These are phyloP conservation scores for Cytospora schulzeri DNA, from an alignment of 2,329 filamentous ascomycete species.

Conservation along the genomic window DNA sequence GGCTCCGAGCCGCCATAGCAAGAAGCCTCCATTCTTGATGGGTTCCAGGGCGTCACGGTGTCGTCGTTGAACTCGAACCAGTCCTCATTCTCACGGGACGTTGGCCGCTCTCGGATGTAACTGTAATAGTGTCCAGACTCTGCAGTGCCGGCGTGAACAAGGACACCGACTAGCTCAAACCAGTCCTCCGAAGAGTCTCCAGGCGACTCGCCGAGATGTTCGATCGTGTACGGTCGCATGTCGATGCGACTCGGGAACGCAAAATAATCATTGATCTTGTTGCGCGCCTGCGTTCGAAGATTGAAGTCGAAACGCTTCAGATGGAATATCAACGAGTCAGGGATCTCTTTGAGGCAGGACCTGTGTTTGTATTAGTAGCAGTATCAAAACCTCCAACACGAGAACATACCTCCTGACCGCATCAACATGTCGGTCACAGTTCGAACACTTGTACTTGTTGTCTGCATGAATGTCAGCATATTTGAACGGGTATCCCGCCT, in stretches of 20 bases:
- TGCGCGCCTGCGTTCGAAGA: slow-evolving; percentile 72
- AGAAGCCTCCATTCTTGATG: slow-evolving; percentile 68
- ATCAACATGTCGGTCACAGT: slow-evolving; percentile 85
- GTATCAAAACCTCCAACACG: background rate
- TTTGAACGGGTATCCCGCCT: background rate
- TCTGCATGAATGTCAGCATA: slow-evolving; percentile 50
- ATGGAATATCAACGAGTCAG: slow-evolving; percentile 93
- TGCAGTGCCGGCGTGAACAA: slow-evolving; percentile 90
- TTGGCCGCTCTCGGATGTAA: slow-evolving; percentile 80
- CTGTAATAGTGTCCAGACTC: slow-evolving; percentile 98
- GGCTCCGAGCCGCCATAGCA: slow-evolving; percentile 76
- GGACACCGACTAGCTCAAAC: slow-evolving; percentile 92
- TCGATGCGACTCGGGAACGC: slow-evolving; percentile 82
- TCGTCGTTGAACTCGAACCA: slow-evolving; percentile 98
- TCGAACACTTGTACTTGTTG: slow-evolving; percentile 97
- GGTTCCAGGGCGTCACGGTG: slow-evolving; percentile 76
- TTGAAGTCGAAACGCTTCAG: slow-evolving; percentile 88
- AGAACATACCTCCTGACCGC: slow-evolving; percentile 77
- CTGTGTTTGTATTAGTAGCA: slow-evolving; percentile 45
- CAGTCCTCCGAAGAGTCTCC: slow-evolving; percentile 65
- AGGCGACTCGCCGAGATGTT: slow-evolving; percentile 69
- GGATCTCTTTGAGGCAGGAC: slow-evolving; percentile 88
- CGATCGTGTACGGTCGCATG: slow-evolving; percentile 88
- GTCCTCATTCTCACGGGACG: slow-evolving; percentile 45
- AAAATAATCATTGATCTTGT: slow-evolving; percentile 95